Base-by-base conservation (phyloP, 1,284 basidiomycete genomes). In the Cutaneotrichosporon sp. region DNA sequence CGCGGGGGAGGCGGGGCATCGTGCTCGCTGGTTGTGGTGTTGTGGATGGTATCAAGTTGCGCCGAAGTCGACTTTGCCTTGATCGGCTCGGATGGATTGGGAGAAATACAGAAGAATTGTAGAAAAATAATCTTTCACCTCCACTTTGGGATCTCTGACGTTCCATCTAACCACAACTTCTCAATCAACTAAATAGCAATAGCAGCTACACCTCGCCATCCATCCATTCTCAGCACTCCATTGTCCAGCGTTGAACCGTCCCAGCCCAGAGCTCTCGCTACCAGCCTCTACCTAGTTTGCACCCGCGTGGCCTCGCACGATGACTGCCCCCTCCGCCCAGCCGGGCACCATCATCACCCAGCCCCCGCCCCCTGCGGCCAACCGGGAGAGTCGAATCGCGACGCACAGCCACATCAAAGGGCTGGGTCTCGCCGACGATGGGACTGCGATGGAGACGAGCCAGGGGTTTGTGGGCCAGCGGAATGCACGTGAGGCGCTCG, bases 391-490 rank as follows among this genome's bases (percentile, higher is more conserved):
- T 22, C 61, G 74, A n/a, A 75, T 75, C 46, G 72, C 72, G 17
- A 73, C 74, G 4, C 74, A 75, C 57, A 68, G 65, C 42, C 74
- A 75, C 59, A 76, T 75, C 75, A 96, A 94, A 77, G 94, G 93
- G 10, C 85, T 98, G 19, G 94, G 96, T 6, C 79, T 98, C 47
- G 86, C 83, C 33, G 76, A 87, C 48, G 90, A 97, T 61, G 94
- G 94, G 2, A 80, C 80, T 49, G 93, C 91, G 0, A 78, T 80
- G 33, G 73, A 79, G 12, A 85, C 87, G 59, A 79, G 81, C 9
- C 86, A 88, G 54, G 94, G 96, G 0, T 97, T 97, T 71, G 82
- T 97, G 46, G 93, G 94, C 0, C 93, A 98, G 70, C 81, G 78
- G 20, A 84, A 83, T 62, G 94, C 94, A 17, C 82, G 96, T 62